Percentiles rank a stretch among this genome's conserved stretches.
Evolutionary conservation across 768 basidiomycete genomes (phyloP).

Genomic region (Artomyces pyxidatus): DNA sequence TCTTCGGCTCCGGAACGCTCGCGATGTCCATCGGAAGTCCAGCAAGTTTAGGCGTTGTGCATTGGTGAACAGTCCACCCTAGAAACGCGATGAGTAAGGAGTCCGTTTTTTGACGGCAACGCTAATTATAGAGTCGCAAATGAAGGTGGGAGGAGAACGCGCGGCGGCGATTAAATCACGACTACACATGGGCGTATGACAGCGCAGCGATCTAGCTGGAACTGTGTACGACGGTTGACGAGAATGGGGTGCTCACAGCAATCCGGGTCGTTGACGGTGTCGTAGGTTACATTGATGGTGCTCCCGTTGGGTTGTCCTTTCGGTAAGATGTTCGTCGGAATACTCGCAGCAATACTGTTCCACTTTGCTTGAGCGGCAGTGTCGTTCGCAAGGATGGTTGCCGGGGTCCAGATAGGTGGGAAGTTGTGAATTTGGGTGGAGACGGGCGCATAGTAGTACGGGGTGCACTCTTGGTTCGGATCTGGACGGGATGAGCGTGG

Average conservation of each 20-base stretch:
- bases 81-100: too few relatives aligned
- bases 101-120: too few relatives aligned
- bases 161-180: too few relatives aligned
- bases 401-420: slow-evolving; percentile 5
- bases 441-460: slow-evolving; percentile 5
- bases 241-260: slow-evolving; percentile 6
- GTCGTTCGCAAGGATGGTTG: slow-evolving; percentile 7
- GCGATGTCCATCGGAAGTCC: slow-evolving; percentile 38
- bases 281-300: neutral
- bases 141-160: too few relatives aligned
- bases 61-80: slow-evolving; percentile 38
- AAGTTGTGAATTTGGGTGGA: neutral
- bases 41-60: slow-evolving; percentile 37
- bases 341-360: slow-evolving; percentile 30
- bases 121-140: too few relatives aligned
- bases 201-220: too few relatives aligned
- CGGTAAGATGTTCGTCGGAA: slow-evolving; percentile 38
- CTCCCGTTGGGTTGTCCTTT: slow-evolving; percentile 21
- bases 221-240: too few relatives aligned
- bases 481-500: neutral
- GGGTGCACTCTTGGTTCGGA: slow-evolving; percentile 6
- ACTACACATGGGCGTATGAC: too few relatives aligned
- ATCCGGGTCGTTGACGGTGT: slow-evolving; percentile 11
- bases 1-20: slow-evolving; percentile 46
- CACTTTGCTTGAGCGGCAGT: slow-evolving; percentile 26